Evolutionary conservation across 1,284 basidiomycete species (phyloP).

Genomic region (Flammula alnicola): DNA sequence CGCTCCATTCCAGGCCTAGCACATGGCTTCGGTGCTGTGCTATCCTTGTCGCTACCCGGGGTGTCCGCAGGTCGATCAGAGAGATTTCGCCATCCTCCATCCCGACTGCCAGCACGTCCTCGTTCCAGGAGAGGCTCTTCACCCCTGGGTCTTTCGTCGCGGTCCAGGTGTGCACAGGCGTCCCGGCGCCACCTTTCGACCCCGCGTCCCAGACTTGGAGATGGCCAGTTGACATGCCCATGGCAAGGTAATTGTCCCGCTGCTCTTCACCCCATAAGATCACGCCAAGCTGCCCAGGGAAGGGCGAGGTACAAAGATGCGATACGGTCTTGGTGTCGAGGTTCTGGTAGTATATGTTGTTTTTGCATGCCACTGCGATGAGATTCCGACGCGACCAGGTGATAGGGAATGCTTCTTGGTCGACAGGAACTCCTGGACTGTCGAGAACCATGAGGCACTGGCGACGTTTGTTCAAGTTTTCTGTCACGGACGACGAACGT

Average conservation of each 20-base stretch:
- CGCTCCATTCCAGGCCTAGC: conserved; percentile 39
- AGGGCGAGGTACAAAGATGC: conserved; percentile 30
- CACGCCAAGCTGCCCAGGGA: conserved; percentile 28
- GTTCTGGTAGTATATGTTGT: conserved; percentile 43
- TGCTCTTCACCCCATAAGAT: conserved; percentile 41
- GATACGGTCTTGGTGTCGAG: conserved; percentile 36
- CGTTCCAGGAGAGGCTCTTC: conserved; percentile 27
- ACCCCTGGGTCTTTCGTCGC: conserved; percentile 17
- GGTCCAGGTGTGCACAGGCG: conserved; percentile 28
- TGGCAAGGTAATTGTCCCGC: conserved; percentile 35
- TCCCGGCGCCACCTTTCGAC: conserved; percentile 18
- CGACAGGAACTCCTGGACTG: conserved; percentile 38
- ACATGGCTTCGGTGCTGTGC: conserved; percentile 36
- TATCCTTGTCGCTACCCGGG: conserved; percentile 22
- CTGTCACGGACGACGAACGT: conserved; percentile 36
- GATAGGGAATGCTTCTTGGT: conserved; percentile 39
- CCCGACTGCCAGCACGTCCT: conserved; percentile 24
- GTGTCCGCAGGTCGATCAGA: conserved; percentile 37
- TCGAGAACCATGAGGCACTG: conserved; percentile 40
- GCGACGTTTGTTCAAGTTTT: conserved; percentile 39
- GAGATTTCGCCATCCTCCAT: conserved; percentile 32
- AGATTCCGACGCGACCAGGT: conserved; percentile 41
- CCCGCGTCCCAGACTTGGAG: conserved; percentile 41
- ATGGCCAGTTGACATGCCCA: conserved; percentile 36
- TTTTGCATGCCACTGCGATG: conserved; percentile 41